Conservation (phyloP, 2,329 filamentous ascomycete genomes). For the Mariannaea elegans region DNA sequence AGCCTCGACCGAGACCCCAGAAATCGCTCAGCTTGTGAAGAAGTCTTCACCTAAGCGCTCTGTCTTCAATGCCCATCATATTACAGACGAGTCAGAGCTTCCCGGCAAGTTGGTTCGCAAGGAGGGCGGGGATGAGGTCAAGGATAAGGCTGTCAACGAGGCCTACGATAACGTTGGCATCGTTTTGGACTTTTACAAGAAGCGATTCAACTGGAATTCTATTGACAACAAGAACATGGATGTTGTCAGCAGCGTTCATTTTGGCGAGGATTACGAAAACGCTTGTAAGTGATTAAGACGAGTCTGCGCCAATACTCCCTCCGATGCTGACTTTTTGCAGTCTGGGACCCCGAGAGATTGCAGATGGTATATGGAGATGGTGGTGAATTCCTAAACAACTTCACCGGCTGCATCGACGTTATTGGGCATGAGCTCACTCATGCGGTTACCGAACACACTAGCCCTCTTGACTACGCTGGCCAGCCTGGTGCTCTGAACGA, state of each 20-base stretch:
- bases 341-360: slow-evolving; percentile 58
- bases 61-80: slow-evolving; percentile 55
- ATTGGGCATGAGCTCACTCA: slow-evolving; percentile 67
- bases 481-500: slow-evolving; percentile 66
- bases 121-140: slow-evolving; percentile 51
- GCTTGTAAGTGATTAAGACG: slow-evolving; percentile 50
- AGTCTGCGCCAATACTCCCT: not conserved
- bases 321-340: slow-evolving; percentile 33
- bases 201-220: slow-evolving; percentile 59
- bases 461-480: slow-evolving; percentile 58
- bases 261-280: slow-evolving; percentile 59
- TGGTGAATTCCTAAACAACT: slow-evolving; percentile 59
- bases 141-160: slow-evolving; percentile 57
- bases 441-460: slow-evolving; percentile 61
- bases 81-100: slow-evolving; percentile 46
- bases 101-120: slow-evolving; percentile 54
- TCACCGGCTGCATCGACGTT: slow-evolving; percentile 62
- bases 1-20: not conserved
- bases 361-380: slow-evolving; percentile 68
- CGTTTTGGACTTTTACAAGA: slow-evolving; percentile 60
- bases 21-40: not conserved
- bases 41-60: slow-evolving; percentile 49
- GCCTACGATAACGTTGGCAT: slow-evolving; percentile 60
- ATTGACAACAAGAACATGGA: slow-evolving; percentile 60
- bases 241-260: slow-evolving; percentile 64